Conservation (phyloP, 2,329 filamentous ascomycete species). For the Diaporthe humulicola region DNA sequence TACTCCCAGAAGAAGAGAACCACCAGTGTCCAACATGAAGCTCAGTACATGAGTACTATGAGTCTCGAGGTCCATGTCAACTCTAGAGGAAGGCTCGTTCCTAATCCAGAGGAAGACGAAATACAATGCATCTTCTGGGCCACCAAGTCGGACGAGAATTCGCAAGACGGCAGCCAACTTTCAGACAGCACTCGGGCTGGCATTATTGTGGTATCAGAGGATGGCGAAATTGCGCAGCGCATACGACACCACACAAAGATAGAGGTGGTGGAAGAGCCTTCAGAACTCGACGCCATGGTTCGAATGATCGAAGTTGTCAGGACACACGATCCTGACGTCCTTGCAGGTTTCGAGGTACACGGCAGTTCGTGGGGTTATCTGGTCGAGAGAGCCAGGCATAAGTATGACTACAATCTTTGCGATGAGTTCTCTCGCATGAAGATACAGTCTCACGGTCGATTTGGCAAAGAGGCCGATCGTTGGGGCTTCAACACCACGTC, state of each 20-base stretch:
- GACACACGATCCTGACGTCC: conserved; percentile 86
- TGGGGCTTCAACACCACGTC: conserved; percentile 97
- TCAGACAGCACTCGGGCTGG: conserved; percentile 72
- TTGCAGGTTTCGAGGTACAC: conserved; percentile 96
- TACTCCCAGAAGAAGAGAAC: conserved; percentile 83
- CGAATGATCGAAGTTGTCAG: conserved; percentile 90
- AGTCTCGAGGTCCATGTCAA: conserved; percentile 94
- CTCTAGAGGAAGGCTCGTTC: conserved; percentile 82
- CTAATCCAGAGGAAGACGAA: conserved; percentile 92
- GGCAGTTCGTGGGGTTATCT: conserved; percentile 95
- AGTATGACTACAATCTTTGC: conserved; percentile 91
- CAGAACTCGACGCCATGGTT: conserved; percentile 87
- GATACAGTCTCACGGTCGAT: conserved; percentile 82
- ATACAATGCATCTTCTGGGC: conserved; percentile 93
- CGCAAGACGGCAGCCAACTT: conserved; percentile 61
- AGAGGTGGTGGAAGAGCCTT: conserved; percentile 79
- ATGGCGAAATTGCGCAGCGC: conserved; percentile 68
- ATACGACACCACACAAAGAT: conserved; percentile 73
- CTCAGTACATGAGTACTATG: conserved; percentile 97
- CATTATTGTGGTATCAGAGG: conserved; percentile 78
- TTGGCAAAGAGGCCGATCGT: conserved; percentile 86
- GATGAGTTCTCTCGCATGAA: conserved; percentile 94
- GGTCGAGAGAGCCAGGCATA: conserved; percentile 86
- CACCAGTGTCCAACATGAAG: conserved; percentile 84
- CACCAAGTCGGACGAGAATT: conserved; percentile 80